Evolutionary conservation across 2,329 filamentous ascomycete genomes (phyloP), one percentile per base, ranked within the genome.

Genomic region (Ceratocystis smalleyi): DNA sequence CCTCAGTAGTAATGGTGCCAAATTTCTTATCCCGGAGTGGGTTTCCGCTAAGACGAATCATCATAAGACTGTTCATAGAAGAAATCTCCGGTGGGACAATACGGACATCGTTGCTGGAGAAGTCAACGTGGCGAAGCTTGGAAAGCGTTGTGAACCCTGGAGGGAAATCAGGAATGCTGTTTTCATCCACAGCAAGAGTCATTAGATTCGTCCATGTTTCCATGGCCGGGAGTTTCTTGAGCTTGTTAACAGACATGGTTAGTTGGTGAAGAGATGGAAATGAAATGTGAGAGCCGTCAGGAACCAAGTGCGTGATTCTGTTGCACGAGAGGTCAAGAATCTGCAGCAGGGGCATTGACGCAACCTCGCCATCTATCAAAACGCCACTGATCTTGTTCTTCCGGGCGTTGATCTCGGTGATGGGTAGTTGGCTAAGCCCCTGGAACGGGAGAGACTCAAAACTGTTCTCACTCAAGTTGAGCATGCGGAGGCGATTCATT

Each of bases 21-120:
- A 94, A 90, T 72, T 91, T 96, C 72, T 88, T 91, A 72, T 96
- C 91, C 15, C 88, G 81, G 15, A 99, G 77, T 0, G 94, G 94
- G 70, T 99, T 99, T n/a, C 90, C 91, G 54, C 85, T 85, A 40
- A 99, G 78, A 3, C 86, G 84, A 51, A 97, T 81, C 71, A 85
- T 85, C 22, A 84, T 80, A 8, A 99, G 76, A 55, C 76, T 84
- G 5, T 89, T 83, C 90, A 97, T 96, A 30, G 83, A 77, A 4
- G 86, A 87, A 65, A 97, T 83, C 68, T 84, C 85, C 0, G 89
- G 81, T 35, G 94, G 88, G 6, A 99, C 73, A 12, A 82, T 77
- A 1, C 83, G 83, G 59, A 99, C 83, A 68, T 94, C 84, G 71
- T 99, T 99, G 69, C 86, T 85, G 0, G 88, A 88, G 68, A 97